phyloP scores from a whole-genome alignment of 306 rosid species.

The Pyrus betulifolia region DNA sequence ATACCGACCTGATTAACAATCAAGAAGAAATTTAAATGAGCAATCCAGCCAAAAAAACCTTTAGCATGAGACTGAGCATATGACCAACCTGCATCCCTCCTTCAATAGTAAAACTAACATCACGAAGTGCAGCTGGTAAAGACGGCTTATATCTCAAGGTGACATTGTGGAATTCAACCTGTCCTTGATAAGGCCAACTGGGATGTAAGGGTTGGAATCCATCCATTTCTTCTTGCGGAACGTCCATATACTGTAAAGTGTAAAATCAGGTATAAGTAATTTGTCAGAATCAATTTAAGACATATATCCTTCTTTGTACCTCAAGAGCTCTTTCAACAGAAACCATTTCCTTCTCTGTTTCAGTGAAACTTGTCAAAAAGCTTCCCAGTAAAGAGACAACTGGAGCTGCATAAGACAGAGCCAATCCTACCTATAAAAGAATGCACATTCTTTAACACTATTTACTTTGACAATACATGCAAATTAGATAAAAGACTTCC shows the following conservation, averaged over 20 bases:
- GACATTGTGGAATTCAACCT: constrained; percentile 68
- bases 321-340: constrained; percentile 87
- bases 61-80: neutral
- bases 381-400: constrained; percentile 74
- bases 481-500: neutral
- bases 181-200: constrained; percentile 76
- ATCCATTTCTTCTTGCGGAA: constrained; percentile 75
- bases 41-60: neutral
- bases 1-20: constrained; percentile 65
- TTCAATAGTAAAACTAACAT: constrained; percentile 61
- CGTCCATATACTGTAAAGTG: constrained; percentile 61
- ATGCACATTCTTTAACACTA: neutral
- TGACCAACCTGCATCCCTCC: constrained; percentile 70
- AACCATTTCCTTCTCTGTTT: constrained; percentile 99
- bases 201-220: constrained; percentile 47
- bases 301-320: constrained; percentile 40
- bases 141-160: constrained; percentile 86
- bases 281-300: constrained; percentile 3
- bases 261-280: constrained; percentile 20
- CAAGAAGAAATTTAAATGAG: constrained; percentile 8
- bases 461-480: neutral
- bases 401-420: constrained; percentile 91
- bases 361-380: constrained; percentile 84
- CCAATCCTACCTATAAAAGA: constrained; percentile 74
- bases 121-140: constrained; percentile 69